These are phyloP conservation scores for Pseudocercospora cruenta DNA, from an alignment of 2,329 filamentous ascomycete species.

Conservation along the genomic window DNA sequence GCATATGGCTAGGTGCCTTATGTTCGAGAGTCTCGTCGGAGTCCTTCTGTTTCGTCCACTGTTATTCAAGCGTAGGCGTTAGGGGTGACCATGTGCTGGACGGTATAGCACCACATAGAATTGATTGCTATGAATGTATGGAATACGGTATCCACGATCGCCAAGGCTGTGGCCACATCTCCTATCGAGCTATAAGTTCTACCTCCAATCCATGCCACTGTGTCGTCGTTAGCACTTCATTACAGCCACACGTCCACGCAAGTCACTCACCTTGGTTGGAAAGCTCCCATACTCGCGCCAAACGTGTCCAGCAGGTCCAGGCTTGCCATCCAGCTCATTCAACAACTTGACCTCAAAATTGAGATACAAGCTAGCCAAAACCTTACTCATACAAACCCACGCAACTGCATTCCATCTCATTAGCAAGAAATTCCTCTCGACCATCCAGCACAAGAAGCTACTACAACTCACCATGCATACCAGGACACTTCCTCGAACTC, in stretches of 20 bases:
- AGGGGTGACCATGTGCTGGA: not conserved
- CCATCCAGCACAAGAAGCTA: not conserved
- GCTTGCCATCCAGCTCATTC: constrained; percentile 13
- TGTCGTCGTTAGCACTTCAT: too few species aligned
- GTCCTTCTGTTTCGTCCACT: not conserved
- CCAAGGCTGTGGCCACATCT: too few species aligned
- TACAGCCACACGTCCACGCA: too few species aligned
- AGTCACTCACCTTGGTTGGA: constrained; percentile 10
- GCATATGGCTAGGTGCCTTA: constrained; percentile 25
- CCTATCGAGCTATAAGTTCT: too few species aligned
- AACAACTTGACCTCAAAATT: constrained; percentile 13
- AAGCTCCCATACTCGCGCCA: constrained; percentile 13
- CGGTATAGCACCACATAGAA: not conserved
- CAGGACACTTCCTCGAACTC: constrained; percentile 8
- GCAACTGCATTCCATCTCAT: too few species aligned
- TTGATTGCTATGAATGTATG: constrained; percentile 1
- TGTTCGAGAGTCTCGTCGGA: not conserved
- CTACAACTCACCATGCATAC: constrained; percentile 11
- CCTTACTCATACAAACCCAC: constrained; percentile 13
- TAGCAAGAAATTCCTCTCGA: not conserved
- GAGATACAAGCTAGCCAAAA: constrained; percentile 9
- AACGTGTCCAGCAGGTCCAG: constrained; percentile 10
- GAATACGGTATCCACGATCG: too few species aligned
- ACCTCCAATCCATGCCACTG: too few species aligned
- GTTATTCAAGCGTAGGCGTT: constrained; percentile 23